Percentiles rank a stretch among this genome's conserved stretches.
These are phyloP conservation scores for Monosporascus sp. DNA, from an alignment of 2,329 filamentous ascomycete genomes.

Conservation along the genomic window DNA sequence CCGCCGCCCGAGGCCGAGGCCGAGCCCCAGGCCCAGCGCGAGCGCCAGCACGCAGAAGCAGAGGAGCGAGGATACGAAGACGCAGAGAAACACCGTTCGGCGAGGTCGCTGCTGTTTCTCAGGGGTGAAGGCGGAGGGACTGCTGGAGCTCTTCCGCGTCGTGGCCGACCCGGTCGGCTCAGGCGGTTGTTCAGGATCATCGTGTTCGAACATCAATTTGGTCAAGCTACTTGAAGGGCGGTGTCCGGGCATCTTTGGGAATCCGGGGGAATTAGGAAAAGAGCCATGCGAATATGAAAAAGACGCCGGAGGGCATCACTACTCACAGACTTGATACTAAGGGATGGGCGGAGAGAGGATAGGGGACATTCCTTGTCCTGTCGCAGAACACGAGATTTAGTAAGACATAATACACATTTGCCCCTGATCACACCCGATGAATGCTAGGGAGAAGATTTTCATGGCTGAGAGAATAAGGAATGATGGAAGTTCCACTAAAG, in stretches of 20 bases:
- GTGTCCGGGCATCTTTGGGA: conserved; percentile 15
- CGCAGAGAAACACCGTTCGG: conserved; percentile 14
- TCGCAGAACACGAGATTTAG: conserved; percentile 12
- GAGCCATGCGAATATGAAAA: neutral
- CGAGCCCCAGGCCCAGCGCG: conserved; percentile 17
- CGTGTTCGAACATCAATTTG: conserved; percentile 13
- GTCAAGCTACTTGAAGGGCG: conserved; percentile 18
- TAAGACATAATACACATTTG: conserved; percentile 10
- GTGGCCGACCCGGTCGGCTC: conserved; percentile 7
- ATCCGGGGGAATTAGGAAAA: neutral
- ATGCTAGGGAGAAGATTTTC: too few relatives aligned
- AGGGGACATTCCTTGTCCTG: conserved; percentile 3
- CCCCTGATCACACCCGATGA: neutral
- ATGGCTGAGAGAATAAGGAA: too few relatives aligned
- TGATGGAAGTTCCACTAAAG: too few relatives aligned
- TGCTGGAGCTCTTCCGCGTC: conserved; percentile 11
- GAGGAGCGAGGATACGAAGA: conserved; percentile 14
- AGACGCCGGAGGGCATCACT: neutral
- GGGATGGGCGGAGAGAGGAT: conserved; percentile 8
- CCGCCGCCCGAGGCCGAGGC: conserved; percentile 16
- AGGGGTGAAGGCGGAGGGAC: conserved; percentile 2
- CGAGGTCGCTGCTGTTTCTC: conserved; percentile 4
- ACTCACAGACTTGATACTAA: conserved; percentile 4
- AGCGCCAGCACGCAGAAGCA: conserved; percentile 16
- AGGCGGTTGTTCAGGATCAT: conserved; percentile 3